Conservation (phyloP, 2,329 filamentous ascomycete genomes). For the Pseudogymnoascus sp. region DNA sequence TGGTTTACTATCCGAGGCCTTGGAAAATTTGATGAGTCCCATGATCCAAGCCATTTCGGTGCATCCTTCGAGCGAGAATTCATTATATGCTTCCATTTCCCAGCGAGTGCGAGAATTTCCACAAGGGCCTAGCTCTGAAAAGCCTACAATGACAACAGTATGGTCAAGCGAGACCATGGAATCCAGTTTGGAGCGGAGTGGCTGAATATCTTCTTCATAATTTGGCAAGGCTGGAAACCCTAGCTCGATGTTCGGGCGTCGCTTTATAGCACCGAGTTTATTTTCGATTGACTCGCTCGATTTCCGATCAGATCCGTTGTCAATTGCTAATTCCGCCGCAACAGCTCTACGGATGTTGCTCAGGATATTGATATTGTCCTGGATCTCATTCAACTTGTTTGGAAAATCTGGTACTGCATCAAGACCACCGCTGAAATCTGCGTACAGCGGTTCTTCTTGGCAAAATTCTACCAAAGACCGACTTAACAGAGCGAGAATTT, state of each 20-base stretch:
- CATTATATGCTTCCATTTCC: conserved; percentile 63
- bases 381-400: conserved; percentile 18
- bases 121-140: conserved; percentile 44
- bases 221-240: conserved; percentile 24
- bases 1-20: conserved; percentile 56
- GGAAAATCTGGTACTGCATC: conserved; percentile 25
- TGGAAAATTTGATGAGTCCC: conserved; percentile 64
- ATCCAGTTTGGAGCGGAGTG: conserved; percentile 20
- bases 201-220: conserved; percentile 19
- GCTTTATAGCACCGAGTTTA: background rate
- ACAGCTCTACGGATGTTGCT: conserved; percentile 22
- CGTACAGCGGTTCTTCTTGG: conserved; percentile 30
- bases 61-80: conserved; percentile 62
- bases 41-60: conserved; percentile 70
- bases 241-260: conserved; percentile 14
- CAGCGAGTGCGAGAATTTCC: conserved; percentile 63
- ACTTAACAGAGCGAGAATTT: conserved; percentile 31
- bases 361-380: conserved; percentile 17
- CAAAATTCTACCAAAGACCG: conserved; percentile 25
- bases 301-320: conserved; percentile 56
- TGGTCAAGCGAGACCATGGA: conserved; percentile 33
- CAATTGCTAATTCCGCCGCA: conserved; percentile 17
- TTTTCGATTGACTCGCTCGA: conserved; percentile 51
- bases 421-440: conserved; percentile 34
- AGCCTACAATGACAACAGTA: conserved; percentile 34